These are phyloP conservation scores for Berberis vulgaris DNA, from an alignment of 164 flowering plant species.

Conservation along the genomic window DNA sequence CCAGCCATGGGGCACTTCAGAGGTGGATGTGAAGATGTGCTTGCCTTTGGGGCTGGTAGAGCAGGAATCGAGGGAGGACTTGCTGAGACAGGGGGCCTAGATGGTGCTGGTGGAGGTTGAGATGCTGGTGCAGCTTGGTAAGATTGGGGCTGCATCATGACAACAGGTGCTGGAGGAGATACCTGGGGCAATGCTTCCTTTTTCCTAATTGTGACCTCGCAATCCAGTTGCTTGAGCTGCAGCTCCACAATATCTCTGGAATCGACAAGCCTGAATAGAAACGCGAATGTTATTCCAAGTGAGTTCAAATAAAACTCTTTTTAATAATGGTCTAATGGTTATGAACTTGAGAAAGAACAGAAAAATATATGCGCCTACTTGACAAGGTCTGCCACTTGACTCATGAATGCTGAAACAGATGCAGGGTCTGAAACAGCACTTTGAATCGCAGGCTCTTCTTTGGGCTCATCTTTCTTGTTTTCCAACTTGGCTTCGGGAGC, in stretches of 20 bases:
- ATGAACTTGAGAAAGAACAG: too few relatives aligned
- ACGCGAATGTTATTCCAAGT: constrained; percentile 3
- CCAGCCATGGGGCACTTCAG: constrained; percentile 80
- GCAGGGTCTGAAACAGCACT: constrained; percentile 15
- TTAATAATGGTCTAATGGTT: neutral
- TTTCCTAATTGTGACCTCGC: constrained; percentile 55
- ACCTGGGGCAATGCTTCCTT: constrained; percentile 54
- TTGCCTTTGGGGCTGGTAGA: constrained; percentile 30
- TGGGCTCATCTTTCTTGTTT: constrained; percentile 24
- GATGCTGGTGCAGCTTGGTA: constrained; percentile 24
- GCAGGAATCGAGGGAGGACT: constrained; percentile 21
- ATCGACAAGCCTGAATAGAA: constrained; percentile 57
- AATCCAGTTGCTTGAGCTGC: constrained; percentile 53
- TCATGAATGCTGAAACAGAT: constrained; percentile 45
- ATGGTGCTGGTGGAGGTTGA: constrained; percentile 26
- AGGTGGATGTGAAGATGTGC: constrained; percentile 43
- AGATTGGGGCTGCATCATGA: constrained; percentile 20
- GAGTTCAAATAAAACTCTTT: neutral
- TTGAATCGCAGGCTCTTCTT: constrained; percentile 28
- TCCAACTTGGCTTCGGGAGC: constrained; percentile 21
- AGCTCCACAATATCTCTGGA: constrained; percentile 64
- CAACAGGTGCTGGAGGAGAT: constrained; percentile 23
- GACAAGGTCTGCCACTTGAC: constrained; percentile 57
- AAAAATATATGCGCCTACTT: constrained; percentile 24
- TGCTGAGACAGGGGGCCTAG: constrained; percentile 19